phyloP scores from a whole-genome alignment of 2,329 filamentous ascomycete species.

The Talaromyces pinophilus region DNA sequence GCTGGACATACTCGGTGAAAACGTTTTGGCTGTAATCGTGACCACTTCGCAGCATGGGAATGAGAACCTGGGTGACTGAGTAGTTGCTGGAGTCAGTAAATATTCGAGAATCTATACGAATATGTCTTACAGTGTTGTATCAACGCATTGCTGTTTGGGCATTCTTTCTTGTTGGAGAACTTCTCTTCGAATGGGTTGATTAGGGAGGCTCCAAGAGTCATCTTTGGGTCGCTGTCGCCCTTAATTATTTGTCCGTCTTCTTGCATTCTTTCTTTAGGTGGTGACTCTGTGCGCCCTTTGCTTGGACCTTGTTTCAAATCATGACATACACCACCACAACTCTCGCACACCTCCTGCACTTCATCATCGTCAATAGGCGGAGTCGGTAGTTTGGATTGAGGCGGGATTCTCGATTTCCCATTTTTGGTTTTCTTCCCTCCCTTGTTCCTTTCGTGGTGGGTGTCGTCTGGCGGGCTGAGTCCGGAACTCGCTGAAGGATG shows the following conservation, averaged over 20 bases:
- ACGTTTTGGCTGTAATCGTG: slow-evolving; percentile 14
- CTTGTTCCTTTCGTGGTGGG: not conserved
- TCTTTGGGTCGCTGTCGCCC: slow-evolving; percentile 6
- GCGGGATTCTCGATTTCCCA: not conserved
- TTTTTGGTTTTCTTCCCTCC: not conserved
- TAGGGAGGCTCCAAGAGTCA: slow-evolving; percentile 6
- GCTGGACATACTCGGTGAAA: slow-evolving; percentile 15
- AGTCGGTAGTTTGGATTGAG: slow-evolving; percentile 1
- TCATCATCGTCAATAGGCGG: slow-evolving; percentile 9
- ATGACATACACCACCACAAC: not conserved
- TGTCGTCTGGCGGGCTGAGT: not conserved
- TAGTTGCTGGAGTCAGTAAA: not conserved
- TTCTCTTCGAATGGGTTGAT: slow-evolving; percentile 7
- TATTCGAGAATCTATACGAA: not conserved
- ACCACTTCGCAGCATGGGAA: slow-evolving; percentile 17
- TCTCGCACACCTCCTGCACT: not conserved
- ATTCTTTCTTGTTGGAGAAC: not conserved
- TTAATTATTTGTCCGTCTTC: not conserved
- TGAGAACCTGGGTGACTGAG: slow-evolving; percentile 7
- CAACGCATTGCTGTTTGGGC: slow-evolving; percentile 17
- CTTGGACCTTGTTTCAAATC: not conserved
- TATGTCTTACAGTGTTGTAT: slow-evolving; percentile 20
- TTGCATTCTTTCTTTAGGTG: not conserved
- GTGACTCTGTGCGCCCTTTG: not conserved
- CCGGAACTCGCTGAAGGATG: not conserved